These are phyloP conservation scores for Sporothrix schenckii DNA, from an alignment of 2,329 filamentous ascomycete species.

Conservation along the genomic window DNA sequence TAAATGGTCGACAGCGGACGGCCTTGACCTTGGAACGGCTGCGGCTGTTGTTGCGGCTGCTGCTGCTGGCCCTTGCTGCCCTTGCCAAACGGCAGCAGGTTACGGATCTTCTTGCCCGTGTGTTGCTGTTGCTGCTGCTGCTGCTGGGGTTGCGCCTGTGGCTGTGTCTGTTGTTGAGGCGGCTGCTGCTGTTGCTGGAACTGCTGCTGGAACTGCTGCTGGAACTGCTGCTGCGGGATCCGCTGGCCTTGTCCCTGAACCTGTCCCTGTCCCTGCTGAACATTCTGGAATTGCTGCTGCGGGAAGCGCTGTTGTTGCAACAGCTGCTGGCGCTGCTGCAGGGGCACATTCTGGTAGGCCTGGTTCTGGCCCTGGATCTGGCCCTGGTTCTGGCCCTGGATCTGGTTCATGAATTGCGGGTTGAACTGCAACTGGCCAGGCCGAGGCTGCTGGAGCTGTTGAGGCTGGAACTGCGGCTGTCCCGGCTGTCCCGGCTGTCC, in stretches of 20 bases:
- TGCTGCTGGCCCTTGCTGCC: conserved; percentile 25
- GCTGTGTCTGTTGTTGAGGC: conserved; percentile 2
- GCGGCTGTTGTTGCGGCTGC: not conserved
- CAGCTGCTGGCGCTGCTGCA: not conserved
- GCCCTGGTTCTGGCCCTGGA: not conserved
- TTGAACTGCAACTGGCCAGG: conserved; percentile 8
- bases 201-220: not conserved
- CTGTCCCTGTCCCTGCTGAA: conserved; percentile 1
- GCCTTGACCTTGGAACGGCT: conserved; percentile 16
- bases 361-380: not conserved
- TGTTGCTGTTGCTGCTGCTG: not conserved
- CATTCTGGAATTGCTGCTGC: not conserved
- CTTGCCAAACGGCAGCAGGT: conserved; percentile 30
- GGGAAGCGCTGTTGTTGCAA: not conserved
- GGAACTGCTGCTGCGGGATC: conserved; percentile 1
- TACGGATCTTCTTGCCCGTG: conserved; percentile 31
- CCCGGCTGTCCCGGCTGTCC: conserved; percentile 6
- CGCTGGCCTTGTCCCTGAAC: not conserved
- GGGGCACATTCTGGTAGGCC: not conserved
- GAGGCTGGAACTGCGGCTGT: conserved; percentile 16
- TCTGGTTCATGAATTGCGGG: conserved; percentile 10
- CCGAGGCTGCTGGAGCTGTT: conserved; percentile 3
- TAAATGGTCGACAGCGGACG: conserved; percentile 12
- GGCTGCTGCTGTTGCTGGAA: conserved; percentile 1
- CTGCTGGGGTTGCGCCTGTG: not conserved